These are phyloP conservation scores for Saccharomyces mikatae DNA, from an alignment of 805 yeast genomes.

Conservation along the genomic window DNA sequence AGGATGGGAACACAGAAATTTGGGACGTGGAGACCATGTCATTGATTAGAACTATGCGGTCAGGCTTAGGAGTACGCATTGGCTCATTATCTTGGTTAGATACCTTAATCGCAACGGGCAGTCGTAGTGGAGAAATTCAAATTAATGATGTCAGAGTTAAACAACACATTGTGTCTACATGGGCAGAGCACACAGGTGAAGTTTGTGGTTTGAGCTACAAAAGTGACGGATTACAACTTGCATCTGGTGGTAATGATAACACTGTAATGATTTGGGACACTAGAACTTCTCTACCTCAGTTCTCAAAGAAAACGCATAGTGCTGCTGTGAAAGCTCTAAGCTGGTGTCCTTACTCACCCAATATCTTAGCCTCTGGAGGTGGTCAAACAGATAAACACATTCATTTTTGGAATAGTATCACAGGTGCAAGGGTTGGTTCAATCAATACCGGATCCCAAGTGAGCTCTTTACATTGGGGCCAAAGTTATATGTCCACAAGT, in stretches of 20 bases:
- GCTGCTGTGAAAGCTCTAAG: constrained; percentile 94
- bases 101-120: constrained; percentile 77
- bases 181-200: constrained; percentile 72
- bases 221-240: constrained; percentile 73
- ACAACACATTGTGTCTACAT: constrained; percentile 55
- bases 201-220: constrained; percentile 89
- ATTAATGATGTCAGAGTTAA: constrained; percentile 87
- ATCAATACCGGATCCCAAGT: constrained; percentile 92
- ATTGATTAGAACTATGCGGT: constrained; percentile 68
- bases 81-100: constrained; percentile 81
- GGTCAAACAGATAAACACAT: constrained; percentile 85
- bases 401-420: constrained; percentile 91
- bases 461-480: constrained; percentile 89
- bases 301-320: constrained; percentile 68
- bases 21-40: constrained; percentile 83
- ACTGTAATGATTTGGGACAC: constrained; percentile 90
- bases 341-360: constrained; percentile 85
- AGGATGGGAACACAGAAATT: constrained; percentile 77
- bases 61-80: constrained; percentile 63
- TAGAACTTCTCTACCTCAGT: constrained; percentile 59
- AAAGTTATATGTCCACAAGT: constrained; percentile 25
- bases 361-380: constrained; percentile 91
- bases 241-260: constrained; percentile 92
- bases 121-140: constrained; percentile 74
- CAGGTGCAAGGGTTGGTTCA: constrained; percentile 78